Evolutionary conservation across 352 stramenopile genomes (phyloP), one percentile per base, ranked within the genome.

Genomic region (Thraustochytrium striatum): DNA sequence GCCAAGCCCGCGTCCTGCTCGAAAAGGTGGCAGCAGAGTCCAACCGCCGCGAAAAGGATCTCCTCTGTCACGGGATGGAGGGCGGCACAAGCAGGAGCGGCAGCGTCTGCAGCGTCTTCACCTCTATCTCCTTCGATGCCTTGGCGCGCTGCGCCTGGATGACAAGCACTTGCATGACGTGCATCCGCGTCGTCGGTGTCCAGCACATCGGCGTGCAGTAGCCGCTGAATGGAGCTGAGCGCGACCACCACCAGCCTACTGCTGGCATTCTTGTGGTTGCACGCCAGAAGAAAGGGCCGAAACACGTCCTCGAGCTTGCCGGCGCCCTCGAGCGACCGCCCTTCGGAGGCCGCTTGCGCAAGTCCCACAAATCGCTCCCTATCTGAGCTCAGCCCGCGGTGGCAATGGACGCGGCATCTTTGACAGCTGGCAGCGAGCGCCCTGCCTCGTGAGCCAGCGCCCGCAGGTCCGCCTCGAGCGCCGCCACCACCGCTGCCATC

Each of bases 211-310:
- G 92, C 95, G 81, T 91, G 91, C 69, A 98, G 89, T 41, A 98
- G 87, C 11, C 89, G 89, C 84, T 98, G 93, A 82, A 98, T 98
- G 61, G 92, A 95, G 36, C 93, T 88, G 78, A 99, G 88, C 57
- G 93, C 92, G 78, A 97, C 90, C 55, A 94, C 90, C 52, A 98
- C 87, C 72, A 98, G 89, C 84, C 96, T 93, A 68, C 92, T 88
- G 8, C 88, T 93, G 69, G 94, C 94, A 82, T 97, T 97, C 43
- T 93, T 92, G 90, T 98, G 95, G 87, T 98, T 98, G 72, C 93
- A 96, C 39, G 93, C 93, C 57, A 99, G 85, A 36, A 99, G 83
- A 83, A 99, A 99, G 0, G 95, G 95, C 79, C 94, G 90, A 68
- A 99, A 84, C 43, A 99, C 87, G 81, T 95, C 93, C 83, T 97